These are phyloP conservation scores for Xylariaceae sp. DNA, from an alignment of 2,329 filamentous ascomycete genomes.

Conservation along the genomic window DNA sequence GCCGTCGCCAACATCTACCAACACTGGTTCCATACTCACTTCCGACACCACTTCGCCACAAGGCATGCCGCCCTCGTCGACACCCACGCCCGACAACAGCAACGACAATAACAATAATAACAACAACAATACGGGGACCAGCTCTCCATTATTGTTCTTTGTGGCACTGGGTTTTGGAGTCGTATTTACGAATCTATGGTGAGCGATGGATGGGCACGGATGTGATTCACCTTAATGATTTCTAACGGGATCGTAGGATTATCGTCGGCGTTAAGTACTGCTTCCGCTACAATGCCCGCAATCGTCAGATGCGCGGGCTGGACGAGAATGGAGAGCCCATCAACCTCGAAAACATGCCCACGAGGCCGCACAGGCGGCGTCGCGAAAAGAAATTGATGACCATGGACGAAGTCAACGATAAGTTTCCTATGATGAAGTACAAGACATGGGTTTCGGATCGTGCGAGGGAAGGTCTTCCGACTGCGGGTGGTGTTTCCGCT, in stretches of 20 bases:
- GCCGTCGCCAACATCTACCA: conserved; percentile 8
- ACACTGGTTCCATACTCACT: conserved; percentile 3
- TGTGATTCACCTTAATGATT: not conserved
- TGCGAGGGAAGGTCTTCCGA: conserved; percentile 77
- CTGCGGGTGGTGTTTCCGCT: conserved; percentile 76
- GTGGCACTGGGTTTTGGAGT: conserved; percentile 95
- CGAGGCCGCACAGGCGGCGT: conserved; percentile 73
- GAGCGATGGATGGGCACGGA: conserved; percentile 32
- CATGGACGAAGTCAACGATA: conserved; percentile 97
- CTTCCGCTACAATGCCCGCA: conserved; percentile 95
- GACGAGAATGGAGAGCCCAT: conserved; percentile 84
- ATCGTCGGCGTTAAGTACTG: conserved; percentile 99
- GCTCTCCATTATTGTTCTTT: conserved; percentile 81
- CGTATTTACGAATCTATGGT: conserved; percentile 98
- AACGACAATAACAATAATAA: conserved; percentile 19
- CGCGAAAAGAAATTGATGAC: conserved; percentile 98
- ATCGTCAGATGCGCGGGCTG: conserved; percentile 67
- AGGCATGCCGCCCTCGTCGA: conserved; percentile 4
- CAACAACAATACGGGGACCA: conserved; percentile 48
- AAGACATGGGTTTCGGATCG: conserved; percentile 87
- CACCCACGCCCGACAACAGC: conserved; percentile 13
- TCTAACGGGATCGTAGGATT: conserved; percentile 62
- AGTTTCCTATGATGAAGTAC: conserved; percentile 94
- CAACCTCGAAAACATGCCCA: conserved; percentile 77
- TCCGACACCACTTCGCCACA: conserved; percentile 6